Evolutionary conservation across 78 protist genomes (phyloP).

Genomic region (Protostelium mycophagum): DNA sequence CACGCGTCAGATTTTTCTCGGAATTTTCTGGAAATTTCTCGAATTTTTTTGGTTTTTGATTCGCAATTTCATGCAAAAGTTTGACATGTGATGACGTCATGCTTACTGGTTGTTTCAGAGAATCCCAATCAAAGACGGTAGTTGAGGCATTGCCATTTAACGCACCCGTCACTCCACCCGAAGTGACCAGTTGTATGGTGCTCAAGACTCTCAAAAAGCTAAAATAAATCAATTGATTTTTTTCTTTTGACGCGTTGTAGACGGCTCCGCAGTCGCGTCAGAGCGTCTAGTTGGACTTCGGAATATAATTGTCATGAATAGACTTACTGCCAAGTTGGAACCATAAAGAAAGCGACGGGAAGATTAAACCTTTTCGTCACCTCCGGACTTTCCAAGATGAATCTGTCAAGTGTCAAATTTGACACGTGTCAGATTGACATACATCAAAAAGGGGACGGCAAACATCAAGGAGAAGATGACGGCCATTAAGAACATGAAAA

Average conservation of each 20-base stretch:
- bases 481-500: neutral
- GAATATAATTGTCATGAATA: too few relatives aligned
- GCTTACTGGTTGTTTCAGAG: neutral
- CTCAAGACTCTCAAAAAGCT: neutral
- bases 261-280: too few relatives aligned
- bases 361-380: neutral
- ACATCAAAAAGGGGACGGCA: too few relatives aligned
- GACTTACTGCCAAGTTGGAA: neutral
- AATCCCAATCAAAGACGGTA: neutral
- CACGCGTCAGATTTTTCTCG: too few relatives aligned
- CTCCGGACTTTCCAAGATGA: neutral
- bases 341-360: neutral
- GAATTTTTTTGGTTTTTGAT: too few relatives aligned
- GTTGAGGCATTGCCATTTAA: neutral
- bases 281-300: too few relatives aligned
- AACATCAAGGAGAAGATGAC: neutral
- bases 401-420: neutral
- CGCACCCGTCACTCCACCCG: neutral
- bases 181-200: neutral
- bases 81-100: neutral
- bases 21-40: too few relatives aligned
- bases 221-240: neutral
- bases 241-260: too few relatives aligned
- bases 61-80: too few relatives aligned
- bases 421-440: too few relatives aligned